A percentile compares a stretch with the other conserved stretches of the same genome.
Conservation (phyloP, 2,329 filamentous ascomycete species). For the Trichophyton benhamiae region DNA sequence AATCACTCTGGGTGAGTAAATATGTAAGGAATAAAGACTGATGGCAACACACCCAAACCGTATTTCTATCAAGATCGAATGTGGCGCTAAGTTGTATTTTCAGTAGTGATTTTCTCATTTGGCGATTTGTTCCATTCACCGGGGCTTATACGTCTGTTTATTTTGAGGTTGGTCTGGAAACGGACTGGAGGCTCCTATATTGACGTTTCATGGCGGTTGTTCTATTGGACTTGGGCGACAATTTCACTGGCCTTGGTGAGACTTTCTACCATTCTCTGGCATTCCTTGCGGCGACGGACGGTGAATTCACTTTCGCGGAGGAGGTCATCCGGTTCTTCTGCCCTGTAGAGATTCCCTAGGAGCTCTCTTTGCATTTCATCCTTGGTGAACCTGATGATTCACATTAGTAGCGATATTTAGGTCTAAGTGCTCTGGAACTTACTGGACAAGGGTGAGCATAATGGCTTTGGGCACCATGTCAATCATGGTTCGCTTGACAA, state of each 20-base stretch:
- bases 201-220: background rate
- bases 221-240: conserved; percentile 61
- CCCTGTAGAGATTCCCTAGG: conserved; percentile 93
- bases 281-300: conserved; percentile 86
- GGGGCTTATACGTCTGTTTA: background rate
- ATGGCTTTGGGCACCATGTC: conserved; percentile 99
- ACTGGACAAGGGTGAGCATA: conserved; percentile 94
- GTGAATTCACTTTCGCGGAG: conserved; percentile 99
- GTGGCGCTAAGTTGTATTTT: background rate
- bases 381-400: conserved; percentile 61
- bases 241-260: conserved; percentile 85
- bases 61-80: conserved; percentile 3
- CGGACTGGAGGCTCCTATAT: background rate
- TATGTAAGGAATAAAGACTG: background rate
- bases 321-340: conserved; percentile 77
- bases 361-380: conserved; percentile 98
- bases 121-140: background rate
- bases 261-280: conserved; percentile 97
- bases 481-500: conserved; percentile 95
- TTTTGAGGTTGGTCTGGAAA: background rate
- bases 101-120: background rate
- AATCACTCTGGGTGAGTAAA: background rate
- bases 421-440: conserved; percentile 34
- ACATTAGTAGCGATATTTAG: background rate
- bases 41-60: conserved; percentile 1